Conservation (phyloP, 139 green algal genomes). For the Tetradesmus obliquus region DNA sequence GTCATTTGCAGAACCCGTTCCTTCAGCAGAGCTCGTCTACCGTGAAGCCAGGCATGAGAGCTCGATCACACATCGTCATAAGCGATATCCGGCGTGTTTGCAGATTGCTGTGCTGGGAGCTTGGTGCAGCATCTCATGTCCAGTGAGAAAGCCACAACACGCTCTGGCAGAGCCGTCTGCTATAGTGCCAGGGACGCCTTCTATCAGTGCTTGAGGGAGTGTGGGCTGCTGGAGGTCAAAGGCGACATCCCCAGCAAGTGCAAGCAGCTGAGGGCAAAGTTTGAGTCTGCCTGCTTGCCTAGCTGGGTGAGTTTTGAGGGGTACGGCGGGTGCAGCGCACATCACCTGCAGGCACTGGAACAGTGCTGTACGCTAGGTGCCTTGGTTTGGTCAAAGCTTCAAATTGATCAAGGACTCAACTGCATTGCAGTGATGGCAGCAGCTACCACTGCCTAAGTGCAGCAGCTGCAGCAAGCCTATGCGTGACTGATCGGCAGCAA, state of each 20-base stretch:
- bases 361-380: background rate
- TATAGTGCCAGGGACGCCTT: slow-evolving; percentile 75
- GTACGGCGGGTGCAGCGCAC: background rate
- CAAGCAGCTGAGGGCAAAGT: slow-evolving; percentile 60
- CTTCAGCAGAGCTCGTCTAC: background rate
- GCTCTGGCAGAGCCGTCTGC: background rate
- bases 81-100: too few species aligned
- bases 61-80: too few species aligned
- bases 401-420: background rate
- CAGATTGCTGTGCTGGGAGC: background rate
- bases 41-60: too few species aligned
- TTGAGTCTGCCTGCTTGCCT: slow-evolving; percentile 67
- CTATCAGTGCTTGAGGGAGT: slow-evolving; percentile 67
- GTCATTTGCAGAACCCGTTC: background rate
- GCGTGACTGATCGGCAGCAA: too few species aligned
- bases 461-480: background rate
- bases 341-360: background rate
- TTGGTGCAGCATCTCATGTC: background rate
- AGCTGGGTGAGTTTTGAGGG: slow-evolving; percentile 70
- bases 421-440: background rate
- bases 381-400: background rate
- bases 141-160: background rate
- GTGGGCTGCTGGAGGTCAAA: slow-evolving; percentile 53
- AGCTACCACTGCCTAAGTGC: background rate
- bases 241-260: slow-evolving; percentile 58